These are phyloP conservation scores for Kwoniella sp. DNA, from an alignment of 768 basidiomycete genomes.

Conservation along the genomic window DNA sequence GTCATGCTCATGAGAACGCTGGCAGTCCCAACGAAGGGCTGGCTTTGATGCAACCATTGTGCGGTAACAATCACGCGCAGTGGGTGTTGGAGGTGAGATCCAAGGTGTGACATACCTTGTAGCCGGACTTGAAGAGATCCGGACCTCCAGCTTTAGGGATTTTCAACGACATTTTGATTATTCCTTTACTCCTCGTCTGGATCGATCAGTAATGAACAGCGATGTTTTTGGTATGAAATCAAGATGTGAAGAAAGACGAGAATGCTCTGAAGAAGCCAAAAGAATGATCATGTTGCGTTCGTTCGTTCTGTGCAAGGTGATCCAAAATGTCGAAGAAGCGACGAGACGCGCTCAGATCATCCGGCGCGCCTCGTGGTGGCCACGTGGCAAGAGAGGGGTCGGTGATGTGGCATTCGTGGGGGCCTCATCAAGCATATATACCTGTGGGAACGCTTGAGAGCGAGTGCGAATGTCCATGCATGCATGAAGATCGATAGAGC, in stretches of 20 bases:
- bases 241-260: conserved; percentile 12
- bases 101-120: conserved; percentile 66
- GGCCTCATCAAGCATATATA: too few relatives aligned
- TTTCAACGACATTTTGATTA: conserved; percentile 76
- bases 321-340: conserved; percentile 4
- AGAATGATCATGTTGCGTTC: conserved; percentile 1
- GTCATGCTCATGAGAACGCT: too few relatives aligned
- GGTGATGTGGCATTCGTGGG: conserved; percentile 1
- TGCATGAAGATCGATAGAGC: too few relatives aligned
- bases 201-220: background rate
- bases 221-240: background rate
- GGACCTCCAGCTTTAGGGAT: conserved; percentile 80
- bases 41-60: too few relatives aligned
- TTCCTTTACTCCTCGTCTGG: conserved; percentile 8
- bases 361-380: background rate
- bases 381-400: background rate
- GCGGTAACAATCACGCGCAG: too few relatives aligned
- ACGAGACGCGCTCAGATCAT: conserved; percentile 2
- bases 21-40: too few relatives aligned
- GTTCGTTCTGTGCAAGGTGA: background rate
- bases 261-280: background rate
- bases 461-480: too few relatives aligned
- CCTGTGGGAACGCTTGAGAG: too few relatives aligned
- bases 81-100: background rate
- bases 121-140: conserved; percentile 96